Base-by-base conservation (phyloP, 2,329 filamentous ascomycete species). In the Coleophoma cylindrospora region DNA sequence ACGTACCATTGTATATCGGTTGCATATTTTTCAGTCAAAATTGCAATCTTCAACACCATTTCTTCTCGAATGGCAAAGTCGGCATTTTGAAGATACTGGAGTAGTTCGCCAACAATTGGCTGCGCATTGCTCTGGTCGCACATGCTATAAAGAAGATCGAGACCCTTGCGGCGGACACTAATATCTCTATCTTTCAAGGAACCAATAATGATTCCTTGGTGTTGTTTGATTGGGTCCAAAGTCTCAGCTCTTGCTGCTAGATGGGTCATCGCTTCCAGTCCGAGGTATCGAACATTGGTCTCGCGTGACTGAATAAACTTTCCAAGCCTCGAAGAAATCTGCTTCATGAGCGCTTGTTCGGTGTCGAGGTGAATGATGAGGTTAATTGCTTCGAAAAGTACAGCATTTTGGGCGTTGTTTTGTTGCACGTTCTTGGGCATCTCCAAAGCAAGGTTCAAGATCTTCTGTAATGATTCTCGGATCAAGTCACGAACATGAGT, bases 1-100 rank as follows among this genome's bases (percentile, higher is more conserved):
- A 99, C 95, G 68, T 99, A 99, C 94, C 94, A 99, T 72, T 97
- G 92, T 17, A 96, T 89, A 64, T 99, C 94, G 1, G 91, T 96
- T 21, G 94, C 94, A 66, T 99, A 99, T 66, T 97, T 97, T 67
- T 99, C 94, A 0, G 95, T 97, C 57, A 99, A 70, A 63, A 99
- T 99, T 47, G 94, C 94, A 69, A 99, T 96, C 73, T 99, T 99
- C 55, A 99, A 76, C 4, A 97, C 94, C 94, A 99, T 99, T 69
- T 99, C 94, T 72, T 99, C 95, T 56, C 95, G 84, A 61, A 99
- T 96, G 5, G 92, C 92, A 68, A 96, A 99, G 68, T 99, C 94
- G 44, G 94, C 94, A 50, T 90, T 96, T 64, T 96, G 92, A 9
- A 99, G 80, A 68, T 96, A 97, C 59, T 92, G 89, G 48, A 99